These are phyloP conservation scores for Echites panduratus DNA, from an alignment of 257 asterid genomes.

Conservation along the genomic window DNA sequence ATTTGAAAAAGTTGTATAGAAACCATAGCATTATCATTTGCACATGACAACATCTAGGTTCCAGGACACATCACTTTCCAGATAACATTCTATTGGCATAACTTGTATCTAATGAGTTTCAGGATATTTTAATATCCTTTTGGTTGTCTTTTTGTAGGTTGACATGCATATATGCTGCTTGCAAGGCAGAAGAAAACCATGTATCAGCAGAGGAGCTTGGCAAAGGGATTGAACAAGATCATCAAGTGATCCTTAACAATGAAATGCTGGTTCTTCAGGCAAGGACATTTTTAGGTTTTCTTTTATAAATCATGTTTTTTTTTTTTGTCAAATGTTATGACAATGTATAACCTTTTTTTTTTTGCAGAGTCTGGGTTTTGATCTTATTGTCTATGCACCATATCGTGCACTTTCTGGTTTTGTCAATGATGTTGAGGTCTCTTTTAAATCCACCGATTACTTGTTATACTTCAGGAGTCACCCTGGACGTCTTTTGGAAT, in stretches of 20 bases:
- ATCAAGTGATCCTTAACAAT: conserved; percentile 74
- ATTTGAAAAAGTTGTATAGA: not conserved
- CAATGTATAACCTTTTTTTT: conserved; percentile 4
- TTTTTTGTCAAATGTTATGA: conserved; percentile 8
- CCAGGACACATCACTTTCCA: not conserved
- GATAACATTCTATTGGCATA: not conserved
- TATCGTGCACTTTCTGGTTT: conserved; percentile 90
- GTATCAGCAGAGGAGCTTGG: conserved; percentile 99
- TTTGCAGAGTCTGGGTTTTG: conserved; percentile 90
- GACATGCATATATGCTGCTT: conserved; percentile 92
- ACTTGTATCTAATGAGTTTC: conserved; percentile 2
- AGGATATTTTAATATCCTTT: not conserved
- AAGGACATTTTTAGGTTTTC: conserved; percentile 19
- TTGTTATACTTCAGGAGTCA: not conserved
- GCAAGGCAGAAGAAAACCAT: conserved; percentile 98
- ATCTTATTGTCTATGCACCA: conserved; percentile 92
- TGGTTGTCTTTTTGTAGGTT: conserved; percentile 49
- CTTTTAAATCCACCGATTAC: conserved; percentile 5
- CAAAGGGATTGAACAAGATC: conserved; percentile 95
- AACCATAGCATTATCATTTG: not conserved
- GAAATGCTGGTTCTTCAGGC: conserved; percentile 98
- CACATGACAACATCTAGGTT: not conserved
- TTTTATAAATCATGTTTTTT: conserved; percentile 6
- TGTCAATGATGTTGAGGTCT: conserved; percentile 68
- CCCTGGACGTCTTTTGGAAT: conserved; percentile 1